Evolutionary conservation across 2,329 filamentous ascomycete genomes (phyloP).

Genomic region (Cladosporium oxysporum): DNA sequence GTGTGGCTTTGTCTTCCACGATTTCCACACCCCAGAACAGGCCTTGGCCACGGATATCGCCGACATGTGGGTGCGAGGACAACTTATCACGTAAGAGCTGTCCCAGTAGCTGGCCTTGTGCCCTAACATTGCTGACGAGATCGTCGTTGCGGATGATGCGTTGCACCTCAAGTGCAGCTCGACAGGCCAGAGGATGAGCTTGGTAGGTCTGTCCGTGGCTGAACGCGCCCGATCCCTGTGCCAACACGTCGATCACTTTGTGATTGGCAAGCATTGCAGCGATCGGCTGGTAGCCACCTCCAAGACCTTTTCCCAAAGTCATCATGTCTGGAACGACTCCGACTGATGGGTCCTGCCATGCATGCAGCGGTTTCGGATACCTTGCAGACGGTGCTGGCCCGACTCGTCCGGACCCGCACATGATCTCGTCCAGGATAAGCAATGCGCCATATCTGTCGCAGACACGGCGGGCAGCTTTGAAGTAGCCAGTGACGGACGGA

Average conservation of each 20-base stretch:
- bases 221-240: constrained; percentile 51
- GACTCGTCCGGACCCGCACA: constrained; percentile 66
- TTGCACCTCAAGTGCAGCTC: constrained; percentile 65
- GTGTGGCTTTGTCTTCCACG: constrained; percentile 56
- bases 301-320: constrained; percentile 67
- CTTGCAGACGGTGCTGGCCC: constrained; percentile 44
- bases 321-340: constrained; percentile 64
- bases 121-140: constrained; percentile 59
- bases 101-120: constrained; percentile 55
- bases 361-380: constrained; percentile 51
- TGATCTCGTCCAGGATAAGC: constrained; percentile 77
- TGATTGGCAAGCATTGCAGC: constrained; percentile 60
- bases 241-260: constrained; percentile 53
- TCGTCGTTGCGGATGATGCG: constrained; percentile 58
- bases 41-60: constrained; percentile 62
- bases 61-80: constrained; percentile 53
- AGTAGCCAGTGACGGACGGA: constrained; percentile 66
- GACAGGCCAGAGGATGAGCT: constrained; percentile 60
- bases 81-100: constrained; percentile 48
- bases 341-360: constrained; percentile 58
- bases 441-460: constrained; percentile 72
- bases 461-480: constrained; percentile 65
- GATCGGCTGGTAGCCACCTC: constrained; percentile 63
- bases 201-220: constrained; percentile 66
- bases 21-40: constrained; percentile 63